Base-by-base conservation (phyloP, 2,329 filamentous ascomycete species). In the Hansfordia pulvinata region DNA sequence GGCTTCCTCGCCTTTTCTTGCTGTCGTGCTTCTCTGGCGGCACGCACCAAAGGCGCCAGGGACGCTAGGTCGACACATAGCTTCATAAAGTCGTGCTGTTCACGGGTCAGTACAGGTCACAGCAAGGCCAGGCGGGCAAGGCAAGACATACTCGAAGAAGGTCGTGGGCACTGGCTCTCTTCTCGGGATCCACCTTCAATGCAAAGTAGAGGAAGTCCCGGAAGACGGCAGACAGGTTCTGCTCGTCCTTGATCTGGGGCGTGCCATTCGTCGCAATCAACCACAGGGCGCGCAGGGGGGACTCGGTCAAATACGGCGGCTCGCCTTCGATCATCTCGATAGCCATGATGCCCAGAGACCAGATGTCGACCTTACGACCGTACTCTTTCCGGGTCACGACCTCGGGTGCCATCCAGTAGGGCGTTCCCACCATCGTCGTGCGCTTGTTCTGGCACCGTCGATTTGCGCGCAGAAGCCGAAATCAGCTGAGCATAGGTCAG, bases 261-360 rank as follows among this genome's bases (percentile, higher is more conserved):
- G 90, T 96, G 25, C 90, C 90, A 46, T 93, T 93, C 18, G 90
- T 96, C 28, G 90, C 90, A 50, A 98, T 98, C 41, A 98, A 59
- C 66, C 90, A 98, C 19, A 98, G 65, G 2, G 90, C 90, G 33
- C 88, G 76, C 14, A 98, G 65, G 5, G 90, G 90, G 19, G 84
- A 92, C 52, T 98, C 90, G 20, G 86, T 96, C 32, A 98, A 64
- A 49, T 96, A 98, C 14, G 90, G 90, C 9, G 90, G 90, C 52
- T 96, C 90, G 49, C 88, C 90, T 57, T 96, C 90, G 38, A 98
- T 93, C 90, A 98, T 98, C 55, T 98, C 90, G 44, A 98, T 96
- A 6, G 90, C 85, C 90, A 98, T 96, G 57, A 98, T 98, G 32
- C 90, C 90, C 23, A 98, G 62, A 32, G 83, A 93, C 90, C 90